phyloP scores from a whole-genome alignment of 306 rosid genomes.

The Parietaria judaica region DNA sequence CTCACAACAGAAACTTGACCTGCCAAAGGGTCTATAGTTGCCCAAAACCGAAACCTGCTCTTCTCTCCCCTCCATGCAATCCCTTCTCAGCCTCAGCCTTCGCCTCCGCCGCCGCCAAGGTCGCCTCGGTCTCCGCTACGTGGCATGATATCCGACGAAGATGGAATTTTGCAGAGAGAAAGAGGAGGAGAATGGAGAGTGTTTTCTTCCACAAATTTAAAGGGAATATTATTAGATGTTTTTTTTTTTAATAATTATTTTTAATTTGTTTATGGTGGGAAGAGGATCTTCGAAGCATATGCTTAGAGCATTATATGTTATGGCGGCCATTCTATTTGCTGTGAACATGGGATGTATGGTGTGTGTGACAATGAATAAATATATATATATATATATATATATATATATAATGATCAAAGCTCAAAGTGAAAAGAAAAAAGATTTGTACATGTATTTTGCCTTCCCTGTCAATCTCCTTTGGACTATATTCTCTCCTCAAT shows the following conservation, averaged over 20 bases:
- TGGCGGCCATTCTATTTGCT: slow-evolving; percentile 32
- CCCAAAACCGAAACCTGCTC: slow-evolving; percentile 45
- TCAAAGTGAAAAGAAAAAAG: neutral
- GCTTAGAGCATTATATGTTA: slow-evolving; percentile 42
- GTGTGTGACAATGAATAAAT: neutral
- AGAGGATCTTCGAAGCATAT: slow-evolving; percentile 72
- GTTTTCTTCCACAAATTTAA: slow-evolving; percentile 20
- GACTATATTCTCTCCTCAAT: neutral
- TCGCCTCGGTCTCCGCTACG: slow-evolving; percentile 15
- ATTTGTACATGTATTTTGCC: slow-evolving; percentile 8
- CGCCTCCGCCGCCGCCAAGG: slow-evolving; percentile 20
- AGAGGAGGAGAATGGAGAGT: slow-evolving; percentile 1
- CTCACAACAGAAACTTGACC: slow-evolving; percentile 11
- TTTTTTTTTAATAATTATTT: slow-evolving; percentile 4
- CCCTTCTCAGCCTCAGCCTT: slow-evolving; percentile 3
- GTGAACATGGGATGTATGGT: slow-evolving; percentile 19
- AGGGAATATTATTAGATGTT: slow-evolving; percentile 16
- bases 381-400: neutral
- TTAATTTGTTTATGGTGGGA: slow-evolving; percentile 15
- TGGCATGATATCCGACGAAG: slow-evolving; percentile 19
- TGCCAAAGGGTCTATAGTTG: slow-evolving; percentile 80
- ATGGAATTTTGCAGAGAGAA: slow-evolving; percentile 18
- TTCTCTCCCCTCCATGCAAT: neutral
- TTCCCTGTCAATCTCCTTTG: slow-evolving; percentile 7
- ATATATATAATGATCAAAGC: neutral